A percentile compares a stretch with the other conserved stretches of the same genome.
Evolutionary conservation across 768 basidiomycete species (phyloP).

Genomic region (Russula ochroleuca): DNA sequence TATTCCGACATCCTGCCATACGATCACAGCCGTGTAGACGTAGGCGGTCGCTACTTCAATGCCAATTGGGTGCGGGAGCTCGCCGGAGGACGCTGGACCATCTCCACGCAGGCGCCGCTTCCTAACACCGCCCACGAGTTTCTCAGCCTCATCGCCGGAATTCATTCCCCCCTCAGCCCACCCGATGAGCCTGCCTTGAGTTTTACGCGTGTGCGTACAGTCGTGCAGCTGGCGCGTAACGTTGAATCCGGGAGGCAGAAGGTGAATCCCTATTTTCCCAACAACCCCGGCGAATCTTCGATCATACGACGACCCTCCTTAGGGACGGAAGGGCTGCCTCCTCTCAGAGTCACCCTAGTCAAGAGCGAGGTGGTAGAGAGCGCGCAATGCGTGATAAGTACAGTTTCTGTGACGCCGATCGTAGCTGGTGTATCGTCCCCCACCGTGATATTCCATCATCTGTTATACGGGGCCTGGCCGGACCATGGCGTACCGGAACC

Average conservation of each 20-base stretch:
- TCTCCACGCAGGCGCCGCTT: conserved; percentile 80
- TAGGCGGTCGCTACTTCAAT: conserved; percentile 64
- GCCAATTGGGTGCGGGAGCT: conserved; percentile 82
- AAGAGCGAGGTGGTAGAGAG: conserved; percentile 45
- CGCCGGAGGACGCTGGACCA: conserved; percentile 73
- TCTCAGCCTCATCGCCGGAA: conserved; percentile 53
- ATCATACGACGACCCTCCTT: conserved; percentile 45
- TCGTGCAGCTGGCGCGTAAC: conserved; percentile 77
- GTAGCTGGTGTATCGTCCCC: conserved; percentile 29
- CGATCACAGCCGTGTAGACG: conserved; percentile 72
- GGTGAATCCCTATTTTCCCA: conserved; percentile 75
- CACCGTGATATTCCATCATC: conserved; percentile 57
- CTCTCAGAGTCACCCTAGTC: conserved; percentile 57
- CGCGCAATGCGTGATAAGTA: conserved; percentile 59
- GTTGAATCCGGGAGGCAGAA: conserved; percentile 68
- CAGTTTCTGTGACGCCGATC: conserved; percentile 49
- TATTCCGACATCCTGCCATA: conserved; percentile 74
- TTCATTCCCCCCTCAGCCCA: conserved; percentile 42
- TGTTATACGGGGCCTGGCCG: conserved; percentile 77
- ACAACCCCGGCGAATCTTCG: conserved; percentile 46
- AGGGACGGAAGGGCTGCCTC: conserved; percentile 34
- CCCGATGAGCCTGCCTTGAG: conserved; percentile 23
- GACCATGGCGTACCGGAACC: conserved; percentile 75
- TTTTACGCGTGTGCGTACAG: conserved; percentile 56
- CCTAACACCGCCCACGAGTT: conserved; percentile 68